These are phyloP conservation scores for Aspergillus egyptiacus DNA, from an alignment of 495 filamentous ascomycete genomes.

Conservation along the genomic window DNA sequence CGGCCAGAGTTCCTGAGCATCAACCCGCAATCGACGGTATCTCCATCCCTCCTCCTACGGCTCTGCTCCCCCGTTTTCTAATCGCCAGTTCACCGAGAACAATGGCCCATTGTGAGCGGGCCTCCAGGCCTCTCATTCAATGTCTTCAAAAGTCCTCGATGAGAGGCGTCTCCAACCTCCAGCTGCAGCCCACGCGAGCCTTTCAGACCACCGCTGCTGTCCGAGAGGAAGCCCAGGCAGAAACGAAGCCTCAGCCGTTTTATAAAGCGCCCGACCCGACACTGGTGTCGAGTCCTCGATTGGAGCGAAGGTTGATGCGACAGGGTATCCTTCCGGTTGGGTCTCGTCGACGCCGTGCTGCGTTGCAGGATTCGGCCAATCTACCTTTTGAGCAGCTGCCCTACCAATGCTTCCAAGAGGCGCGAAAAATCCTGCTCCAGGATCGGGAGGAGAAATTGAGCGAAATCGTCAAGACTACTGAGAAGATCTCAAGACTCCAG, in stretches of 20 bases:
- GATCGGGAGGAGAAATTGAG: constrained; percentile 79
- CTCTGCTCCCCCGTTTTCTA: constrained; percentile 2
- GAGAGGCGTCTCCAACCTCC: constrained; percentile 28
- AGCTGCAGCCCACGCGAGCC: constrained; percentile 30
- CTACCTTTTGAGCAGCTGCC: constrained; percentile 89
- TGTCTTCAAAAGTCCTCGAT: constrained; percentile 49
- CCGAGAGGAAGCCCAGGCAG: constrained; percentile 37
- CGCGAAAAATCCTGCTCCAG: constrained; percentile 69
- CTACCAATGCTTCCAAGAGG: constrained; percentile 97
- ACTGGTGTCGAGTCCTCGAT: constrained; percentile 46
- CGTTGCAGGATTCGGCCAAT: constrained; percentile 56
- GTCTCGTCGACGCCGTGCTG: constrained; percentile 76
- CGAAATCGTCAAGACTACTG: constrained; percentile 53
- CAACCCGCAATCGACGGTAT: constrained; percentile 16
- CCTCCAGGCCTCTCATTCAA: constrained; percentile 59
- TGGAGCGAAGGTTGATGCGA: constrained; percentile 55
- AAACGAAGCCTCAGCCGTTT: constrained; percentile 31
- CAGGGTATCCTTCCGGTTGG: constrained; percentile 60
- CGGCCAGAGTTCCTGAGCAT: constrained; percentile 16
- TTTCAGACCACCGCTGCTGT: constrained; percentile 34
- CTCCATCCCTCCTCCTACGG: not conserved
- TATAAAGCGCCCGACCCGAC: constrained; percentile 43
- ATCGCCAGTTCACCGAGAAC: constrained; percentile 19
- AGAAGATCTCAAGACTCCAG: constrained; percentile 55
- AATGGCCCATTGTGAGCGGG: constrained; percentile 67